Evolutionary conservation across 805 yeast species (phyloP).

Genomic region (Maudiozyma pseudohumilis): DNA sequence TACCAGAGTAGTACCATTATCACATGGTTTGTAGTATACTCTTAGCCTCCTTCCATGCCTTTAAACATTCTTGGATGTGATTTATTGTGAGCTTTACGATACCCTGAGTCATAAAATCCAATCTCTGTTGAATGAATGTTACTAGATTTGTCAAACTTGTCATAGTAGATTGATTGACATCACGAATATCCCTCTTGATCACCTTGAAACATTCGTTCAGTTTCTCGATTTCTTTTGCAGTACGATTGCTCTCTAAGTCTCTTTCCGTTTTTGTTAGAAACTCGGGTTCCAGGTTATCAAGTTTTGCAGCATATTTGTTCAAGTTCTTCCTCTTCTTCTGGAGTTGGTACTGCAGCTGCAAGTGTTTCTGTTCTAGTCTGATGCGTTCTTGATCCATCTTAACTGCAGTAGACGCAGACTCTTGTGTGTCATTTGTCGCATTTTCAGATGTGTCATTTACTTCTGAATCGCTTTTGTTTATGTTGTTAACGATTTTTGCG

Average conservation of each 20-base stretch:
- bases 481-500: conserved; percentile 8
- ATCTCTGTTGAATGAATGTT: conserved; percentile 20
- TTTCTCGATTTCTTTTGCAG: conserved; percentile 31
- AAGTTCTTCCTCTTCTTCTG: conserved; percentile 7
- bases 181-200: conserved; percentile 29
- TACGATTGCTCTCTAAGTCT: conserved; percentile 28
- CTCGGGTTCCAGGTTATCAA: conserved; percentile 23
- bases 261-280: conserved; percentile 30
- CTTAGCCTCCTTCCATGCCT: conserved; percentile 34
- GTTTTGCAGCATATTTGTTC: conserved; percentile 6
- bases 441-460: conserved; percentile 1
- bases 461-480: neutral
- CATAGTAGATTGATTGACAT: conserved; percentile 29
- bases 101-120: conserved; percentile 24
- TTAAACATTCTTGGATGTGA: conserved; percentile 31
- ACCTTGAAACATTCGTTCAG: conserved; percentile 33
- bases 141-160: conserved; percentile 24
- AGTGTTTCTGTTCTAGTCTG: neutral
- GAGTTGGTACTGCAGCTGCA: conserved; percentile 10
- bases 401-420: neutral
- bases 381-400: neutral
- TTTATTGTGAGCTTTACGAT: conserved; percentile 28
- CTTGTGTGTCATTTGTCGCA: neutral
- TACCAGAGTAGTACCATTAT: neutral
- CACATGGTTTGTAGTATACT: conserved; percentile 8